phyloP scores from a whole-genome alignment of 2,329 filamentous ascomycete genomes.

The Penicillium oxalicum region DNA sequence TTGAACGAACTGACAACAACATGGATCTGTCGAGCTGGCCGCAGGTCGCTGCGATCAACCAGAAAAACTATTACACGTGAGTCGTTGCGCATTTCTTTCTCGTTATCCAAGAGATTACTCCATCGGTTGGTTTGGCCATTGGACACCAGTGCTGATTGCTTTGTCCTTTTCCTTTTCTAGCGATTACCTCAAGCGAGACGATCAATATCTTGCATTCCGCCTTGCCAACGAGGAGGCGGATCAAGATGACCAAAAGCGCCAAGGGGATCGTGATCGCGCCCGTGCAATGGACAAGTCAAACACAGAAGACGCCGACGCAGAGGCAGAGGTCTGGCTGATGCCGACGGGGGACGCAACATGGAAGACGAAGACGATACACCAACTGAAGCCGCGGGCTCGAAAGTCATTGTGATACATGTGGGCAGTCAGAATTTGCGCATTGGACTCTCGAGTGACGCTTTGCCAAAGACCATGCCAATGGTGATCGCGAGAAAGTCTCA shows the following conservation, averaged over 20 bases:
- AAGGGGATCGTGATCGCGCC: slow-evolving; percentile 81
- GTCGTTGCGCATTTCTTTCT: slow-evolving; percentile 26
- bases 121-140: too few relatives aligned
- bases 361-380: slow-evolving; percentile 50
- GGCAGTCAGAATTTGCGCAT: slow-evolving; percentile 94
- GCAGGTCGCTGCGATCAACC: slow-evolving; percentile 87
- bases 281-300: slow-evolving; percentile 68
- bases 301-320: slow-evolving; percentile 36
- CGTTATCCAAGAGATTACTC: too few relatives aligned
- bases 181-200: slow-evolving; percentile 96
- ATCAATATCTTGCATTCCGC: slow-evolving; percentile 84
- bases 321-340: slow-evolving; percentile 41
- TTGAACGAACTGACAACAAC: slow-evolving; percentile 96
- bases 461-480: slow-evolving; percentile 93
- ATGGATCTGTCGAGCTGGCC: slow-evolving; percentile 96
- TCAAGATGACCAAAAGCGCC: slow-evolving; percentile 75
- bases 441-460: slow-evolving; percentile 87
- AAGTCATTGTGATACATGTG: slow-evolving; percentile 89
- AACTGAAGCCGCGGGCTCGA: slow-evolving; percentile 67
- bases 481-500: slow-evolving; percentile 74
- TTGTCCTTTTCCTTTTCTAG: slow-evolving; percentile 41
- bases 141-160: slow-evolving; percentile 11
- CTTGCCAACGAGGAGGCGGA: slow-evolving; percentile 83
- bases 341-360: slow-evolving; percentile 52
- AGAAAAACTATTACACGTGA: slow-evolving; percentile 99